Base-by-base conservation (phyloP, 345 rosid species). In the Dipteronia dyeriana region DNA sequence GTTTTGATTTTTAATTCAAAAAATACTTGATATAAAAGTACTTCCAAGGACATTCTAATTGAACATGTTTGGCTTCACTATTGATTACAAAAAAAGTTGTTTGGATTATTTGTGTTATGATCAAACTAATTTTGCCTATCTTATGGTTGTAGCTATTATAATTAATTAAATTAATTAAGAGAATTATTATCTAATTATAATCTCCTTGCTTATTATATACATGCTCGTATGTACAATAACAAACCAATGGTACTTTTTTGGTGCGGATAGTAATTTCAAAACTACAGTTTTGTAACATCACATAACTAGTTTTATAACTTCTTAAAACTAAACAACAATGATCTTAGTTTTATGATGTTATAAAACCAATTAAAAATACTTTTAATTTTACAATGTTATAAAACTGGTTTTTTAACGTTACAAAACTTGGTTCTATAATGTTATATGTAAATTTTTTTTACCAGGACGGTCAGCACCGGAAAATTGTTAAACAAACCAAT, bases 111-210 rank as follows among this genome's bases (percentile, higher is more conserved):
- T 14, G 14, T 17, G 66, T 12, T 14, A 9, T 59, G 20, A 23
- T 60, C 38, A 14, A 22, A 59, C 56, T 51, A 51, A 51, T 51
- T 73, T 9, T 39, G 38, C 20, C 49, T 70, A n/a, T n/a, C 43
- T 38, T 31, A 1, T 57, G 38, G 38, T 45, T 45, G 49, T 45
- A 8, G 11, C 11, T 45, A 45, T 45, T 45, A 45, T 45, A 45
- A 45, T 45, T 45, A 45, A 45, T 45, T 39, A 9, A 68, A 62
- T 23, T 20, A 38, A 26, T 39, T 60, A 25, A 43, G 20, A 74
- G 53, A 69, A 82, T 80, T 78, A 78, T 80, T 73, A 74, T 19
- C 45, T 65, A 76, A 80, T 31, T 31, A 31, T 85, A 53, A 79
- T 73, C 70, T 67, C 63, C 25, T 14, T 34, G 16, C 25, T 31